Conservation (phyloP, 108 stramenopile genomes). For the Aurantiochytrium sp. region DNA sequence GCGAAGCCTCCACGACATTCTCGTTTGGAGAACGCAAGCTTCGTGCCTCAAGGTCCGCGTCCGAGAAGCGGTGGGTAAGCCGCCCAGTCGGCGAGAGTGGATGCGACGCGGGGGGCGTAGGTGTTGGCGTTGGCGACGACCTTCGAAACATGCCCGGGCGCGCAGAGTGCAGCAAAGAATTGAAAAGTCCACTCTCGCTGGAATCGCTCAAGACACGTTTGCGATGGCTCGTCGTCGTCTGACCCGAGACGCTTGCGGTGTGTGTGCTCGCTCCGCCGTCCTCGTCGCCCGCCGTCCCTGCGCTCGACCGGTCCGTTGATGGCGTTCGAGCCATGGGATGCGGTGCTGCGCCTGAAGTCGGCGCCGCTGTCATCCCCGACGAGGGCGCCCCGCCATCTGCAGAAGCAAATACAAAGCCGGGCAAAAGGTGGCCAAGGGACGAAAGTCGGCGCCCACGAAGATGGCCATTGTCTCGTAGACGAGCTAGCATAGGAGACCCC, state of each 20-base stretch:
- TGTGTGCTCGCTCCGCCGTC: too few relatives aligned
- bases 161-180: not conserved
- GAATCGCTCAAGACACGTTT: not conserved
- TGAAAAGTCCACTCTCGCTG: not conserved
- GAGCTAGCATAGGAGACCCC: not conserved
- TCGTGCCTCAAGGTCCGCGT: not conserved
- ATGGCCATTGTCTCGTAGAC: not conserved
- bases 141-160: not conserved
- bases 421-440: not conserved
- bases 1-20: not conserved
- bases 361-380: not conserved
- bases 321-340: too few relatives aligned
- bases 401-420: not conserved
- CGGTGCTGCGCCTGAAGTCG: not conserved
- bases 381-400: not conserved
- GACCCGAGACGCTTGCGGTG: not conserved
- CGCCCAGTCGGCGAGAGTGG: not conserved
- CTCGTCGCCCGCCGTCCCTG: too few relatives aligned
- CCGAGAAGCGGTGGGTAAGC: not conserved
- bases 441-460: not conserved
- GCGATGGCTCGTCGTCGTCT: not conserved
- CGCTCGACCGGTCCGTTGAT: too few relatives aligned
- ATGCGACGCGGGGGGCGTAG: not conserved
- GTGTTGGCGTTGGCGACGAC: not conserved
- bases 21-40: not conserved